Evolutionary conservation across 2,329 filamentous ascomycete genomes (phyloP).

Genomic region (Camillea tinctor): DNA sequence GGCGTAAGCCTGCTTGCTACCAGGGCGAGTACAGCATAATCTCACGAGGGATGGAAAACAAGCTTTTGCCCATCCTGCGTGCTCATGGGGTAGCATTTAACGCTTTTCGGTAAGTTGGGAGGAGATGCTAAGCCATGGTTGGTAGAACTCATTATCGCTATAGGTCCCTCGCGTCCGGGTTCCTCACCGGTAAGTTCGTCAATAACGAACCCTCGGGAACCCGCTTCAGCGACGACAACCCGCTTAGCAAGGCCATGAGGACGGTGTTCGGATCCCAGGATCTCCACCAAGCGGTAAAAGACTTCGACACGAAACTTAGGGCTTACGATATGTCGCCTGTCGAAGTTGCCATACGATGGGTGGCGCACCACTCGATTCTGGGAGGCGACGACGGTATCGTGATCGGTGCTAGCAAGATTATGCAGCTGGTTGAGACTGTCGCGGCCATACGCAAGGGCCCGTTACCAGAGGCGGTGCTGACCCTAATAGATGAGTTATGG

Average conservation of each 20-base stretch:
- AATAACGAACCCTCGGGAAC: slow-evolving; percentile 26
- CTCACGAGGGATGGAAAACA: slow-evolving; percentile 35
- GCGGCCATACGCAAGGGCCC: slow-evolving; percentile 30
- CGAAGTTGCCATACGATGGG: slow-evolving; percentile 37
- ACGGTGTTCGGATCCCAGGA: slow-evolving; percentile 30
- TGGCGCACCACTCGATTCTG: slow-evolving; percentile 32
- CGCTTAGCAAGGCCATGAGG: slow-evolving; percentile 24
- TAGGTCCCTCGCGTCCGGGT: slow-evolving; percentile 27
- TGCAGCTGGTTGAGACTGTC: slow-evolving; percentile 33
- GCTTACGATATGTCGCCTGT: slow-evolving; percentile 27
- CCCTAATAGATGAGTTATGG: slow-evolving; percentile 22
- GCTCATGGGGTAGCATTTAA: slow-evolving; percentile 25
- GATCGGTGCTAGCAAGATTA: slow-evolving; percentile 33
- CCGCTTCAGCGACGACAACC: slow-evolving; percentile 28
- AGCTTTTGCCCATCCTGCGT: slow-evolving; percentile 36
- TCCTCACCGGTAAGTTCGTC: slow-evolving; percentile 34
- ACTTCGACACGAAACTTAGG: slow-evolving; percentile 28
- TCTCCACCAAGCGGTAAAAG: slow-evolving; percentile 30
- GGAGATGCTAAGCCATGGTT: background rate
- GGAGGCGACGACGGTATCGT: slow-evolving; percentile 32
- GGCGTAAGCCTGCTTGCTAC: slow-evolving; percentile 38
- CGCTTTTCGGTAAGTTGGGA: slow-evolving; percentile 13
- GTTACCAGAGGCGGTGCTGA: slow-evolving; percentile 26
- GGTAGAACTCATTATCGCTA: background rate
- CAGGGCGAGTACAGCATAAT: slow-evolving; percentile 41